A percentile compares a stretch with the other conserved stretches of the same genome.
These are phyloP conservation scores for Globisporangium paddicum DNA, from an alignment of 352 stramenopile genomes.

Conservation along the genomic window DNA sequence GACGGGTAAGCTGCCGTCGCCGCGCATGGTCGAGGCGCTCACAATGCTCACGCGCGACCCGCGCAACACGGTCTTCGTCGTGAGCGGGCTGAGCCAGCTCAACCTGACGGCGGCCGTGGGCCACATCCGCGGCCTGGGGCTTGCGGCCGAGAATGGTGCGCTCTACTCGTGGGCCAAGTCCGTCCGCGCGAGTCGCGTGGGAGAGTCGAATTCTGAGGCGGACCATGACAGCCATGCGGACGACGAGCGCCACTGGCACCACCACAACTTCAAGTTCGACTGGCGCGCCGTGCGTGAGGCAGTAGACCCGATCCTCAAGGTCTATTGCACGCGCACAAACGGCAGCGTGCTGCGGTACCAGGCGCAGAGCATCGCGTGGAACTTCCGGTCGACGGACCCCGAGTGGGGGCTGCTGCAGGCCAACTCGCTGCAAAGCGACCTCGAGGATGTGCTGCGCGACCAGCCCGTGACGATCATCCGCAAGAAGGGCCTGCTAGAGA, in stretches of 20 bases:
- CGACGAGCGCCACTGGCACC: conserved; percentile 63
- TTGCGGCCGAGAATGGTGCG: conserved; percentile 94
- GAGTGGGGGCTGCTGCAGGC: conserved; percentile 96
- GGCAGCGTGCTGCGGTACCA: conserved; percentile 92
- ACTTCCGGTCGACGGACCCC: conserved; percentile 96
- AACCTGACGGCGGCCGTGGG: conserved; percentile 91
- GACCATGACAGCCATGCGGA: too few species aligned
- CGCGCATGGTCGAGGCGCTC: conserved; percentile 87
- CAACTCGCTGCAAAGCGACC: conserved; percentile 88
- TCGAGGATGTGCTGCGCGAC: conserved; percentile 75
- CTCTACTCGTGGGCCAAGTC: conserved; percentile 89
- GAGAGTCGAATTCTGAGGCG: too few species aligned
- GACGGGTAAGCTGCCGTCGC: conserved; percentile 90
- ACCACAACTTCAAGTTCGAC: conserved; percentile 81
- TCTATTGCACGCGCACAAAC: conserved; percentile 96
- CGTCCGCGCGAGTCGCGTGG: conserved; percentile 38
- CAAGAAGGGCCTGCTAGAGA: conserved; percentile 93
- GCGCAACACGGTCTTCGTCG: conserved; percentile 96
- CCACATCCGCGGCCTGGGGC: conserved; percentile 89
- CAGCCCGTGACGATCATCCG: conserved; percentile 72
- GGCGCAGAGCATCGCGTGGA: conserved; percentile 95
- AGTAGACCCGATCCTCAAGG: conserved; percentile 91
- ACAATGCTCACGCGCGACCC: conserved; percentile 86
- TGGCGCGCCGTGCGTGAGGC: conserved; percentile 91
- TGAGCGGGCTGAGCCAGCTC: conserved; percentile 91